Base-by-base conservation (phyloP, 352 stramenopile genomes). In the Pythium monospermum region DNA sequence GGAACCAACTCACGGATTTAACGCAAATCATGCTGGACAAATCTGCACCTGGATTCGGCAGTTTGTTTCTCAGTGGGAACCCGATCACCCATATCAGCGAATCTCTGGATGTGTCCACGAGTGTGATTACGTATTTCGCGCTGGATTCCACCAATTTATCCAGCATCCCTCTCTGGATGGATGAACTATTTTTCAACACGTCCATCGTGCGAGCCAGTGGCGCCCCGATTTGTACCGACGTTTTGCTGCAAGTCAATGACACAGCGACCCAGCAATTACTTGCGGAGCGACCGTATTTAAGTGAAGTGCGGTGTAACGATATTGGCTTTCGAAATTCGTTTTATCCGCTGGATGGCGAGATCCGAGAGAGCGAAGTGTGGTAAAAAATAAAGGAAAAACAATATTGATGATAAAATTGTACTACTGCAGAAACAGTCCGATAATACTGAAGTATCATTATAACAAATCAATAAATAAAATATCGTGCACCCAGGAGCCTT, bases 81-180 rank as follows among this genome's bases (percentile, higher is more conserved):
- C 43, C 43, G 43, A 49, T 49, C 43, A 21, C 25, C 16, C 25
- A 28, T 13, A n/a, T 38, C 28, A 49, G 43, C 43, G 43, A 49
- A 13, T 19, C 28, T 18, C 43, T 49, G 18, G 25, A 39, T 19
- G 43, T 16, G 13, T 22, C 43, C 8, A 1, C 18, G 3, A 39
- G 43, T 30, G 21, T 28, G 6, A 49, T 49, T 21, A 38, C 22
- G n/a, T 21, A 28, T 23, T 16, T 54, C 13, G 25, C 19, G 6
- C 28, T 54, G 8, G 47, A 54, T 26, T 23, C 33, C 2, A 54
- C 47, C 15, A 36, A 39, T 21, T 13, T 54, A n/a, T 27, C 33
- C 23, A 6, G 3, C 2, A 18, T 54, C 2, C 47, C 47, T 1
- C 16, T 16, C 6, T 54, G 47, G 47, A 45, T 54, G 47, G 47